phyloP scores from a whole-genome alignment of 2,329 filamentous ascomycete species.

The Aspergillus chevalieri region DNA sequence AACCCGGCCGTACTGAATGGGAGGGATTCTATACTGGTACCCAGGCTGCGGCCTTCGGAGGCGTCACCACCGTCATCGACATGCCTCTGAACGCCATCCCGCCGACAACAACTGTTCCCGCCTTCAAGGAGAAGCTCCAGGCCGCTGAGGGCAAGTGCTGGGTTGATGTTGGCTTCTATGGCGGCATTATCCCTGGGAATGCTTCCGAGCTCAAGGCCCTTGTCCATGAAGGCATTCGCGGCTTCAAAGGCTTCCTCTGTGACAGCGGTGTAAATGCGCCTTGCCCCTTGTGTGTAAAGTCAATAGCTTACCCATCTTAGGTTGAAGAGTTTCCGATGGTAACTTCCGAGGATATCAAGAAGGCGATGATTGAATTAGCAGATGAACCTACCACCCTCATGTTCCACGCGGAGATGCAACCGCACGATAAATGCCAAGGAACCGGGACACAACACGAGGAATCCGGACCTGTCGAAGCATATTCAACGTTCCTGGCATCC shows the following conservation, averaged over 20 bases:
- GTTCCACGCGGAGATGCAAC: slow-evolving; percentile 99
- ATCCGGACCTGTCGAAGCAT: slow-evolving; percentile 66
- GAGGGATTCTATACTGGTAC: slow-evolving; percentile 96
- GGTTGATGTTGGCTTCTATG: slow-evolving; percentile 99
- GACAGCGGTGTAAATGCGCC: slow-evolving; percentile 73
- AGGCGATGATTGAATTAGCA: slow-evolving; percentile 74
- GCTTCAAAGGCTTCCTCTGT: slow-evolving; percentile 97
- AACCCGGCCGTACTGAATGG: slow-evolving; percentile 95
- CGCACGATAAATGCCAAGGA: slow-evolving; percentile 73
- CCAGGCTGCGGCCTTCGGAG: slow-evolving; percentile 85
- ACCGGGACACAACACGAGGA: slow-evolving; percentile 52
- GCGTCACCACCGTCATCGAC: slow-evolving; percentile 92
- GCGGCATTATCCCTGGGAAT: slow-evolving; percentile 89
- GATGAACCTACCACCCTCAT: slow-evolving; percentile 84
- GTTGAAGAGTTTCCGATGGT: slow-evolving; percentile 94
- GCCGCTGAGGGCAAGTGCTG: slow-evolving; percentile 86
- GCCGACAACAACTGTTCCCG: slow-evolving; percentile 81
- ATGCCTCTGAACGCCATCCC: slow-evolving; percentile 98
- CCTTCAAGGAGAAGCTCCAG: slow-evolving; percentile 75
- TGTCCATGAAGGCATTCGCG: slow-evolving; percentile 78
- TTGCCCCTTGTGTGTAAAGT: background rate
- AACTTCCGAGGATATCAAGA: slow-evolving; percentile 67
- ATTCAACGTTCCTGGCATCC: slow-evolving; percentile 86
- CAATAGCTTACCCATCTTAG: slow-evolving; percentile 38
- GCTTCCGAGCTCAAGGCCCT: slow-evolving; percentile 69